These are phyloP conservation scores for Bryum argenteum DNA, from an alignment of 225 moss, liverwort and hornwort species.

Conservation along the genomic window DNA sequence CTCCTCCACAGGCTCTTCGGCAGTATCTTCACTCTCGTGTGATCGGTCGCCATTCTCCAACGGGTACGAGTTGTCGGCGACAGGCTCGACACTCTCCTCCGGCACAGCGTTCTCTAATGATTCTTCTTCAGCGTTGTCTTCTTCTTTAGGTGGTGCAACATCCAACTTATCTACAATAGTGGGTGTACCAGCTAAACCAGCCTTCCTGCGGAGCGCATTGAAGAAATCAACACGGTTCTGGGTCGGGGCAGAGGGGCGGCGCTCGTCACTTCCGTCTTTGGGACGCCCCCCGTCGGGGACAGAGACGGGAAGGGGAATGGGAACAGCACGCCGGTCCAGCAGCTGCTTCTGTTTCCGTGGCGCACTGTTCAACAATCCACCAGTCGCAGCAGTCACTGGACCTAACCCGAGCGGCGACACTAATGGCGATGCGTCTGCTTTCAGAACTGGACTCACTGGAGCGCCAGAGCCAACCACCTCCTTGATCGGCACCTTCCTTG, in stretches of 20 bases:
- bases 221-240: conserved; percentile 99
- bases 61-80: conserved; percentile 45
- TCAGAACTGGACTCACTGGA: conserved; percentile 49
- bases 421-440: conserved; percentile 54
- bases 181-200: conserved; percentile 62
- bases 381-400: conserved; percentile 44
- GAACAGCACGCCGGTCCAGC: conserved; percentile 87
- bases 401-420: conserved; percentile 50
- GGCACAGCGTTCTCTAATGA: conserved; percentile 37
- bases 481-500: conserved; percentile 64
- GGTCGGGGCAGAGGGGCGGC: conserved; percentile 67
- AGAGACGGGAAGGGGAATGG: conserved; percentile 68
- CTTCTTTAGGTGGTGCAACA: conserved; percentile 48
- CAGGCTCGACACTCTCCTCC: conserved; percentile 55
- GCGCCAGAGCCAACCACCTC: conserved; percentile 53
- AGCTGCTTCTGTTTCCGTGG: conserved; percentile 91
- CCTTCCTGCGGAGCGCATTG: conserved; percentile 85
- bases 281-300: conserved; percentile 61
- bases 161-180: conserved; percentile 79
- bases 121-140: conserved; percentile 60
- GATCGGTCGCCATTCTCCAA: conserved; percentile 66
- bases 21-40: conserved; percentile 34
- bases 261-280: conserved; percentile 82
- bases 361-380: conserved; percentile 42
- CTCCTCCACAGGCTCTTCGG: conserved; percentile 46